Evolutionary conservation across 768 basidiomycete genomes (phyloP).

Genomic region (Boletus pseudopeckii): DNA sequence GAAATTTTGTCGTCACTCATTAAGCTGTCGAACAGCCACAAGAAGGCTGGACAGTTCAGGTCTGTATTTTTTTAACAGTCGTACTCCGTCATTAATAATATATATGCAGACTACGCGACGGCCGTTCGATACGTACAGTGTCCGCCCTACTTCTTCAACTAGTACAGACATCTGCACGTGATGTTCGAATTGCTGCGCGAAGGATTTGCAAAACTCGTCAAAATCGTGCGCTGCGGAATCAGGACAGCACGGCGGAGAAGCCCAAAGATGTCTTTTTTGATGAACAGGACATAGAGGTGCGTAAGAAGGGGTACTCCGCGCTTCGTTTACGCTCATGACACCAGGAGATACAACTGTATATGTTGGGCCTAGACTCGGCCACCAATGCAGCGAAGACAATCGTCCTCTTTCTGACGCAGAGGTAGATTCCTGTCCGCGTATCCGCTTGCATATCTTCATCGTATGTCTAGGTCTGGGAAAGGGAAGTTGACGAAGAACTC

Average conservation of each 20-base stretch:
- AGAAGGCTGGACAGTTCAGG: conserved; percentile 88
- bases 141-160: conserved; percentile 92
- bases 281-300: conserved; percentile 65
- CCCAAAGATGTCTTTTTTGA: conserved; percentile 55
- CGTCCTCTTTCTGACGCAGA: conserved; percentile 68
- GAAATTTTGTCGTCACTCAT: conserved; percentile 90
- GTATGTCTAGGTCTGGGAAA: conserved; percentile 64
- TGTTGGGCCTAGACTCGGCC: conserved; percentile 73
- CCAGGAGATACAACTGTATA: conserved; percentile 71
- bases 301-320: neutral
- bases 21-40: conserved; percentile 85
- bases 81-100: neutral
- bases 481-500: conserved; percentile 86
- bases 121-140: conserved; percentile 87
- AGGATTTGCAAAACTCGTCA: conserved; percentile 61
- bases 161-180: conserved; percentile 92
- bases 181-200: conserved; percentile 69
- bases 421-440: conserved; percentile 33
- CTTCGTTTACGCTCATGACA: conserved; percentile 3
- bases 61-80: conserved; percentile 32
- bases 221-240: conserved; percentile 57
- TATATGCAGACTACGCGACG: conserved; percentile 73
- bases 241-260: conserved; percentile 55
- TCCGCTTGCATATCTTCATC: neutral
- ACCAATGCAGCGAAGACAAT: conserved; percentile 84